phyloP scores from a whole-genome alignment of 2,329 filamentous ascomycete genomes.

The Leptoxyphium fumago region DNA sequence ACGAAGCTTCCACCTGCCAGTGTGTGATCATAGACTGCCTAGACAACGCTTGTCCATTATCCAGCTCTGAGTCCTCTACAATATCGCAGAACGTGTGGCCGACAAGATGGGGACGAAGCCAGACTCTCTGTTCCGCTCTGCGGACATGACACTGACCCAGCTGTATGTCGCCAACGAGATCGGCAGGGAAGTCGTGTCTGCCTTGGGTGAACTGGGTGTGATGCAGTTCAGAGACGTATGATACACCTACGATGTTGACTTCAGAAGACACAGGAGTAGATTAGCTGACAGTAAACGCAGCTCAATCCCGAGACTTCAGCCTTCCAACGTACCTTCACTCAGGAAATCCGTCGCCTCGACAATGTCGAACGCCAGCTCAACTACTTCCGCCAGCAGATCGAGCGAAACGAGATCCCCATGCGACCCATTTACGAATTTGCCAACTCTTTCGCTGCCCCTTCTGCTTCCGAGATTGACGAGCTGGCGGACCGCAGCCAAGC shows the following conservation, averaged over 20 bases:
- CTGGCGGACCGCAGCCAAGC: slow-evolving; percentile 82
- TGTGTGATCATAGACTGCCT: no score
- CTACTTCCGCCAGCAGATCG: slow-evolving; percentile 93
- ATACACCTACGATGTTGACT: slow-evolving; percentile 6
- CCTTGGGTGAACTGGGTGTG: slow-evolving; percentile 84
- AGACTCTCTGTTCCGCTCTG: slow-evolving; percentile 98
- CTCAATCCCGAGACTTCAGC: slow-evolving; percentile 85
- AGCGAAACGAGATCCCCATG: slow-evolving; percentile 75
- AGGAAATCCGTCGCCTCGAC: slow-evolving; percentile 91
- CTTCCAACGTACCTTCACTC: slow-evolving; percentile 94
- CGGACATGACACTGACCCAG: slow-evolving; percentile 99
- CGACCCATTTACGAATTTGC: slow-evolving; percentile 83
- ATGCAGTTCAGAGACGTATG: slow-evolving; percentile 96
- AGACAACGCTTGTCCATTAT: no score
- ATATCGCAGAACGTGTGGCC: no score
- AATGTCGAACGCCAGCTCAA: slow-evolving; percentile 96
- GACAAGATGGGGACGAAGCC: slow-evolving; percentile 43
- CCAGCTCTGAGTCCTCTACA: no score
- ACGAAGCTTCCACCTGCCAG: not conserved
- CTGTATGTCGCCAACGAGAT: slow-evolving; percentile 99
- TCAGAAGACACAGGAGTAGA: not conserved
- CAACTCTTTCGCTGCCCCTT: slow-evolving; percentile 66
- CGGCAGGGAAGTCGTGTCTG: slow-evolving; percentile 90
- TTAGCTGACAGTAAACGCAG: slow-evolving; percentile 29
- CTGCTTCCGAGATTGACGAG: slow-evolving; percentile 91